phyloP scores from a whole-genome alignment of 2,329 filamentous ascomycete species.

The Ilyonectria sp. region DNA sequence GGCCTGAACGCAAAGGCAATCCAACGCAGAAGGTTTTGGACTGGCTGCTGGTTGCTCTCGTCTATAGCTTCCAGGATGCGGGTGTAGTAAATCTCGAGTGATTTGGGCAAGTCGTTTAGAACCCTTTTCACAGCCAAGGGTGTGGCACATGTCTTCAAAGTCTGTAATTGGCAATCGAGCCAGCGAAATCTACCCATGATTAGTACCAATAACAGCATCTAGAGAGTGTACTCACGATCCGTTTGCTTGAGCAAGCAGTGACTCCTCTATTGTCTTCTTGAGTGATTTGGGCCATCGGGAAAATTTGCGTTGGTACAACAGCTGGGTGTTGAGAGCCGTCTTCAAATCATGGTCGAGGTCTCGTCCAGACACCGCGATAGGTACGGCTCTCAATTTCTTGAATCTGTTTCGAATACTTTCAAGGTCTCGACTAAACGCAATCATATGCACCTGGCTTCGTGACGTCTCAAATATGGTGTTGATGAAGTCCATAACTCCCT shows the following conservation, averaged over 20 bases:
- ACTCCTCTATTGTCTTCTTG: too few species aligned
- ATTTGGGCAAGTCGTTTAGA: too few species aligned
- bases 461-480: neutral
- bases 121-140: too few species aligned
- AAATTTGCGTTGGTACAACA: too few species aligned
- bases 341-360: neutral
- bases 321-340: neutral
- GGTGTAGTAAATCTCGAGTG: too few species aligned
- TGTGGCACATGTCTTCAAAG: too few species aligned
- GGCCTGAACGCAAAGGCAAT: neutral
- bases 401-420: neutral
- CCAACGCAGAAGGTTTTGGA: neutral
- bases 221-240: too few species aligned
- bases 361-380: neutral
- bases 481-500: neutral
- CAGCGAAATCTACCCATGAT: too few species aligned
- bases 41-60: neutral
- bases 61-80: neutral
- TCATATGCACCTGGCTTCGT: neutral
- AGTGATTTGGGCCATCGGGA: too few species aligned
- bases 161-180: too few species aligned
- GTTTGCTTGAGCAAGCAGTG: too few species aligned
- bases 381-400: neutral
- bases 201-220: too few species aligned
- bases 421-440: neutral